A percentile compares a stretch with the other conserved stretches of the same genome.
Conservation (phyloP, 805 yeast genomes). For the Diddensiella transvaalensis region DNA sequence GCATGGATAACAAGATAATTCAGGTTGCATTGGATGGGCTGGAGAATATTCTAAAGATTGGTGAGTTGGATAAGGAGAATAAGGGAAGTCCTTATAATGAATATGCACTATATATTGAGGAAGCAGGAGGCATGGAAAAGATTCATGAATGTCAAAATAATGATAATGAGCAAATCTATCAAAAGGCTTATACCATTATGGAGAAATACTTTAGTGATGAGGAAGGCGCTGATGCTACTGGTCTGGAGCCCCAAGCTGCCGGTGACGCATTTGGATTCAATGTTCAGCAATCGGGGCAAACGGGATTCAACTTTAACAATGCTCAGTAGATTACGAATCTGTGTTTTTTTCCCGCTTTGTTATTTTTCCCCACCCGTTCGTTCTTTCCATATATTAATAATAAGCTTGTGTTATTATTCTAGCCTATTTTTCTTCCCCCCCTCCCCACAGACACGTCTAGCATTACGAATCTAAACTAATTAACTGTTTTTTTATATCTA, state of each 20-base stretch:
- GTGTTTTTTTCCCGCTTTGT: too few relatives aligned
- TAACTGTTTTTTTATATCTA: too few relatives aligned
- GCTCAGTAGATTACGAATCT: conserved; percentile 3
- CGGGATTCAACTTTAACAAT: conserved; percentile 12
- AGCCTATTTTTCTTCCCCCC: too few relatives aligned
- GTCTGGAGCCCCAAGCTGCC: conserved; percentile 66
- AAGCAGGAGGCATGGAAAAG: conserved; percentile 98
- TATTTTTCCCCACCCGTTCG: too few relatives aligned
- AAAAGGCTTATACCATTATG: conserved; percentile 84
- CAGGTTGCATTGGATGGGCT: conserved; percentile 95
- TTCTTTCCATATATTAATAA: too few relatives aligned
- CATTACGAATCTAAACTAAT: too few relatives aligned
- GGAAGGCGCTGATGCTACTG: conserved; percentile 53
- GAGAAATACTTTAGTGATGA: conserved; percentile 88
- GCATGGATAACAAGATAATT: conserved; percentile 86
- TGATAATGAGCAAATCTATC: conserved; percentile 87
- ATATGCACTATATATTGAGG: conserved; percentile 89
- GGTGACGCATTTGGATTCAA: conserved; percentile 91
- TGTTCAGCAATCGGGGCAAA: conserved; percentile 40
- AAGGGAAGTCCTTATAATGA: conserved; percentile 68
- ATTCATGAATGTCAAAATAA: conserved; percentile 89
- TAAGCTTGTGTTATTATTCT: too few relatives aligned
- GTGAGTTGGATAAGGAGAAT: conserved; percentile 85
- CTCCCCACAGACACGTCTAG: too few relatives aligned
- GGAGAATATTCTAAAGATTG: conserved; percentile 89